phyloP scores from a whole-genome alignment of 805 yeast genomes.

The Teunomyces aglyptinius region DNA sequence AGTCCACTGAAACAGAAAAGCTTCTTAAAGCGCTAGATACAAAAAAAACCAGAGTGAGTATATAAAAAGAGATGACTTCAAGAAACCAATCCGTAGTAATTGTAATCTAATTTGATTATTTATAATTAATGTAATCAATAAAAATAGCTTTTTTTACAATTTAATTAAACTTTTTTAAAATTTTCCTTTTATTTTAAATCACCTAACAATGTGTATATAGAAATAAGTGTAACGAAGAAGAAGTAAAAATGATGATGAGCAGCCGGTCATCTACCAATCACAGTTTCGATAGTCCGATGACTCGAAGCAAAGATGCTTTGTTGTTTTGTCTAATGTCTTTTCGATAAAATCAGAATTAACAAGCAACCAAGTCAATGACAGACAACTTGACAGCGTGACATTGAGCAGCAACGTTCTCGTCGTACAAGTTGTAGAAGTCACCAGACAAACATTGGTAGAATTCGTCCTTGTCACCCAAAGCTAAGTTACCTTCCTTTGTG shows the following conservation, averaged over 20 bases:
- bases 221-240: constrained; percentile 2
- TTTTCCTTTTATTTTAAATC: background rate
- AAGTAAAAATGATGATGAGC: constrained; percentile 1
- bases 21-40: constrained; percentile 26
- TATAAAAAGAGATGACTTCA: background rate
- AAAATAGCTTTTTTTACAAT: no score
- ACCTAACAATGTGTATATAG: background rate
- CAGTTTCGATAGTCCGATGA: background rate
- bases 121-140: no score
- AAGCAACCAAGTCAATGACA: constrained; percentile 55
- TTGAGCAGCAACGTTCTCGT: constrained; percentile 57
- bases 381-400: constrained; percentile 53
- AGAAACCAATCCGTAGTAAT: background rate
- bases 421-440: constrained; percentile 75
- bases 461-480: constrained; percentile 56
- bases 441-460: constrained; percentile 79
- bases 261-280: constrained; percentile 1
- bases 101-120: background rate
- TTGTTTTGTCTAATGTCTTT: background rate
- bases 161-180: background rate
- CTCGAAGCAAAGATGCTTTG: background rate
- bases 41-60: background rate
- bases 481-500: constrained; percentile 54
- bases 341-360: constrained; percentile 30
- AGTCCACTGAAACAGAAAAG: constrained; percentile 26